A percentile compares a stretch with the other conserved stretches of the same genome.
These are phyloP conservation scores for Tylopilus felleus DNA, from an alignment of 768 basidiomycete species.

Conservation along the genomic window DNA sequence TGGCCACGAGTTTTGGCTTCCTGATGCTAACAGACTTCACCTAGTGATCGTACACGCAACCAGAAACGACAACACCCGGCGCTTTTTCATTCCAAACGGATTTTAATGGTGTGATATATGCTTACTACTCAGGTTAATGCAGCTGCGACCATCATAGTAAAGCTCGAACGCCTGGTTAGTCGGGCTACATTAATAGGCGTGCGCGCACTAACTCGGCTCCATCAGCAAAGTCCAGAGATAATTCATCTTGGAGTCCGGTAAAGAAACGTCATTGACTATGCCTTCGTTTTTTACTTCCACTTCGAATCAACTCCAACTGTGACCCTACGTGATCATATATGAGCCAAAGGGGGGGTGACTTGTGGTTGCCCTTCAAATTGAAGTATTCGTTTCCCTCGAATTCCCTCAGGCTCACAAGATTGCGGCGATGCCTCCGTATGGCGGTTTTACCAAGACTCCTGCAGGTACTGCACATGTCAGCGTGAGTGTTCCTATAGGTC, in stretches of 20 bases:
- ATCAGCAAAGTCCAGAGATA: constrained; percentile 29
- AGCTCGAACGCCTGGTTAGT: constrained; percentile 3
- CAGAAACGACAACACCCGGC: constrained; percentile 30
- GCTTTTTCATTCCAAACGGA: constrained; percentile 45
- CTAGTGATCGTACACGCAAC: constrained; percentile 24
- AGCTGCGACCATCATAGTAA: constrained; percentile 1
- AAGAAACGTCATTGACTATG: not conserved
- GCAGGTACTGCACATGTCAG: not conserved
- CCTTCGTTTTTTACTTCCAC: not conserved
- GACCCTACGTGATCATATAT: constrained; percentile 1
- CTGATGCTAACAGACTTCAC: not conserved
- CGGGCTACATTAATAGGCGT: not conserved
- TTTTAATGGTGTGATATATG: not conserved
- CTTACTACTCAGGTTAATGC: not conserved
- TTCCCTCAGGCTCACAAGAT: not conserved
- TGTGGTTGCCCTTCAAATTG: not conserved
- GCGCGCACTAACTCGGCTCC: not conserved
- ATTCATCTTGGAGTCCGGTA: constrained; percentile 11
- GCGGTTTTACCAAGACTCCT: not conserved
- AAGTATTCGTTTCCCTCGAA: not conserved
- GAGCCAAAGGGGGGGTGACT: constrained; percentile 11
- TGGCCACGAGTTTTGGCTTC: not conserved
- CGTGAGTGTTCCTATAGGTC: not conserved
- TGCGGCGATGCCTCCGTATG: not conserved
- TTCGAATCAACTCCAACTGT: constrained; percentile 4